phyloP scores from a whole-genome alignment of 768 basidiomycete genomes.

The Daedalea quercina region DNA sequence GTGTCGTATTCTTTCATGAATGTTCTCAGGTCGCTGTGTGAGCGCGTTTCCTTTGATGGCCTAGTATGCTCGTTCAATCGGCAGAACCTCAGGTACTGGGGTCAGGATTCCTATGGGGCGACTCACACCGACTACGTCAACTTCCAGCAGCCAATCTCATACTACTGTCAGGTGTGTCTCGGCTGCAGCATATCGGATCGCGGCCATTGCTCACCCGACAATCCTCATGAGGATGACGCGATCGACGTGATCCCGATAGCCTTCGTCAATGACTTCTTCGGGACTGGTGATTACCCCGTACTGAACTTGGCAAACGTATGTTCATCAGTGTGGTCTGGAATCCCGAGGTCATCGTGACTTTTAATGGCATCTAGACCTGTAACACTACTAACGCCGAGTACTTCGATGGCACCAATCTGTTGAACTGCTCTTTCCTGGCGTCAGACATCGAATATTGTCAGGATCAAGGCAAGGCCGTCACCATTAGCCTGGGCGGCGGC shows the following conservation, averaged over 20 bases:
- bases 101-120: conserved; percentile 71
- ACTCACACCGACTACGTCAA: conserved; percentile 41
- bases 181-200: conserved; percentile 1
- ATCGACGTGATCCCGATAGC: conserved; percentile 66
- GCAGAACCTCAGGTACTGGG: conserved; percentile 50
- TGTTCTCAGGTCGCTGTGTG: conserved; percentile 48
- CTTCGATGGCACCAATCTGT: conserved; percentile 36
- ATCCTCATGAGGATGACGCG: conserved; percentile 43
- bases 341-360: background rate
- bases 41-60: conserved; percentile 10
- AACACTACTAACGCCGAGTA: conserved; percentile 32
- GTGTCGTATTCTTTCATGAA: background rate
- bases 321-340: background rate
- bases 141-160: conserved; percentile 55
- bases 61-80: background rate
- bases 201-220: background rate
- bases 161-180: conserved; percentile 49
- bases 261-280: conserved; percentile 63
- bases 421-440: conserved; percentile 32
- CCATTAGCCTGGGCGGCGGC: conserved; percentile 39
- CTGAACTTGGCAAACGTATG: conserved; percentile 65
- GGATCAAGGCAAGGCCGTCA: conserved; percentile 40
- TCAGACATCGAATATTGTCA: conserved; percentile 39
- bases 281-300: conserved; percentile 52
- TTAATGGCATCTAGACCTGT: conserved; percentile 28